A percentile compares a stretch with the other conserved stretches of the same genome.
Evolutionary conservation across 1,139 yeast genomes (phyloP).

Genomic region (Debaryomyces fabryi): DNA sequence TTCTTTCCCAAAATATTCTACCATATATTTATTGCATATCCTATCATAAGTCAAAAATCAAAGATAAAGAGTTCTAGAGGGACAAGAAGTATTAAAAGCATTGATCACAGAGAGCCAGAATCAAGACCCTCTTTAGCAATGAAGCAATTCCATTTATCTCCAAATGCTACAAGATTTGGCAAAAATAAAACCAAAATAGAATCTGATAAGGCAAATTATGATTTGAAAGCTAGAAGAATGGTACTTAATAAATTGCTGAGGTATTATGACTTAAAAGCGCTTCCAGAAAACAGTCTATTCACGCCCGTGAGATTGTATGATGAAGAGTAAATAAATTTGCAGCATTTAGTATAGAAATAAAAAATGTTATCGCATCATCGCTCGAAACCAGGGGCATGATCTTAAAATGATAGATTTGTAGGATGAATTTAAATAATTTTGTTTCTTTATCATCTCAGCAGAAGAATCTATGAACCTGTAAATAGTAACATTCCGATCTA

Average conservation of each 20-base stretch:
- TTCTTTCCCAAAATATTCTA: conserved; percentile 24
- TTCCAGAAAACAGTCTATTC: background rate
- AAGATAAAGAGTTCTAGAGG: background rate
- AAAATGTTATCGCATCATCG: conserved; percentile 5
- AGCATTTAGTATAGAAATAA: conserved; percentile 2
- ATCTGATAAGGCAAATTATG: background rate
- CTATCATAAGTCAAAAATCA: conserved; percentile 12
- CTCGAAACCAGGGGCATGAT: conserved; percentile 4
- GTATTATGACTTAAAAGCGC: conserved; percentile 14
- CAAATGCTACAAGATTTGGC: background rate
- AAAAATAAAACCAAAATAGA: background rate
- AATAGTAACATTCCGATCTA: background rate
- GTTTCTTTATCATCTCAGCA: background rate
- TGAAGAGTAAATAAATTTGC: conserved; percentile 8
- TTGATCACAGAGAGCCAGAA: background rate
- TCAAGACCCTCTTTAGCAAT: conserved; percentile 5
- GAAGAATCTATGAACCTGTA: background rate
- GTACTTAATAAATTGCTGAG: conserved; percentile 17
- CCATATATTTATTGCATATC: conserved; percentile 20
- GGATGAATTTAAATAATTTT: background rate
- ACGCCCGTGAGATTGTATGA: conserved; percentile 10
- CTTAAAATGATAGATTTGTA: background rate
- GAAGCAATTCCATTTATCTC: conserved; percentile 10
- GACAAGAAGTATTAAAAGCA: conserved; percentile 7
- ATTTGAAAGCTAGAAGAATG: conserved; percentile 15